Evolutionary conservation across 345 rosid genomes (phyloP).

Genomic region (Bruguiera gymnorhiza): DNA sequence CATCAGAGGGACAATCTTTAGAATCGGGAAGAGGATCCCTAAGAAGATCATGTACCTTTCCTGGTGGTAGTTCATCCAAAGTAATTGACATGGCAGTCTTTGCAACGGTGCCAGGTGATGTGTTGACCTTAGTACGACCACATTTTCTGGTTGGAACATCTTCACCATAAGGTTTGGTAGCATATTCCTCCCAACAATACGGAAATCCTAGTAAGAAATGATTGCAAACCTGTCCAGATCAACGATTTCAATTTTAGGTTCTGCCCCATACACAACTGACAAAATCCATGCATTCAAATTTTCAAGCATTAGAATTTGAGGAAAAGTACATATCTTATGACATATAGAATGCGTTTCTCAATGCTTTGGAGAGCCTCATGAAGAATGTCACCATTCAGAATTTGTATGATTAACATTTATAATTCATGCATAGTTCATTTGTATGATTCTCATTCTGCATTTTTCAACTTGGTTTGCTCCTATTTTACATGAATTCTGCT

Average conservation of each 20-base stretch:
- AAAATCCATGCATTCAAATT: too few relatives aligned
- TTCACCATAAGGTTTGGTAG: slow-evolving; percentile 12
- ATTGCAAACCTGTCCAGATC: slow-evolving; percentile 37
- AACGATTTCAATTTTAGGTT: neutral
- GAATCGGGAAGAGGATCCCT: slow-evolving; percentile 19
- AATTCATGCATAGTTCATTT: too few relatives aligned
- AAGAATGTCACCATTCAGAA: too few relatives aligned
- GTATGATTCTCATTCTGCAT: too few relatives aligned
- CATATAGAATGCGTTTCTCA: too few relatives aligned
- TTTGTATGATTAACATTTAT: too few relatives aligned
- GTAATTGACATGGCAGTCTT: slow-evolving; percentile 17
- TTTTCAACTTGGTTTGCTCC: too few relatives aligned
- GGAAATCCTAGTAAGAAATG: slow-evolving; percentile 51
- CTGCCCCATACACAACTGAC: too few relatives aligned
- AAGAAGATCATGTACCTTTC: slow-evolving; percentile 32
- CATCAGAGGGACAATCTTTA: slow-evolving; percentile 13
- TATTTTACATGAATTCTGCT: too few relatives aligned
- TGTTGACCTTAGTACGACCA: neutral
- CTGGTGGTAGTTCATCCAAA: slow-evolving; percentile 31
- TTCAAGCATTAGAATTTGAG: too few relatives aligned
- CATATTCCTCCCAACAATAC: slow-evolving; percentile 40
- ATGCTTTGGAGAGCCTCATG: too few relatives aligned
- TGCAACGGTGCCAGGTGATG: slow-evolving; percentile 4
- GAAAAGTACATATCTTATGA: too few relatives aligned
- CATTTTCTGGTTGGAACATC: neutral